Percentiles rank a stretch among this genome's conserved stretches.
These are phyloP conservation scores for Cladorrhinum samala DNA, from an alignment of 495 filamentous ascomycete genomes.

Conservation along the genomic window DNA sequence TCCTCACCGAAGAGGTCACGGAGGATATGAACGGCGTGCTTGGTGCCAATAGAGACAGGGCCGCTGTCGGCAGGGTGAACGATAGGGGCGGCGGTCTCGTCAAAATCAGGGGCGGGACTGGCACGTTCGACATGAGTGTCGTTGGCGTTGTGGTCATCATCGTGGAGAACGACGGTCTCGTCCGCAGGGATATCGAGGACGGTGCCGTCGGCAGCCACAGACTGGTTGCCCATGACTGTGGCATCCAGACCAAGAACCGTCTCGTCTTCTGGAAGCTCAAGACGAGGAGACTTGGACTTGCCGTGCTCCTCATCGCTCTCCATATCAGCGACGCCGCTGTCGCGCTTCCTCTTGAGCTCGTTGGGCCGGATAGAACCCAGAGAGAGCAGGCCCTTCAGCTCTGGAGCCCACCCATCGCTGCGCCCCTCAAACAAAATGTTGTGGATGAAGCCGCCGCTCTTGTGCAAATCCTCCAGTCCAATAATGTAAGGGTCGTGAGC, in stretches of 20 bases:
- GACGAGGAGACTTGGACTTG: constrained; percentile 55
- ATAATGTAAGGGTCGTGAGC: constrained; percentile 80
- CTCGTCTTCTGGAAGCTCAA: constrained; percentile 66
- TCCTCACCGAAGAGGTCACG: constrained; percentile 74
- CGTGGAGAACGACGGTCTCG: constrained; percentile 38
- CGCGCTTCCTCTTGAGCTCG: constrained; percentile 89
- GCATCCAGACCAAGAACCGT: constrained; percentile 37
- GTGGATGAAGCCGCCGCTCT: constrained; percentile 79
- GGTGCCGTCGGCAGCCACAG: constrained; percentile 43
- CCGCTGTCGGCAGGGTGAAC: constrained; percentile 74
- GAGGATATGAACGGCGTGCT: constrained; percentile 91
- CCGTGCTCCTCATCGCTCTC: constrained; percentile 56
- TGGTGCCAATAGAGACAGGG: constrained; percentile 80
- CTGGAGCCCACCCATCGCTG: constrained; percentile 78
- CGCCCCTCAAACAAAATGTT: constrained; percentile 71
- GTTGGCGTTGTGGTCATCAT: constrained; percentile 45
- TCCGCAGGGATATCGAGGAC: constrained; percentile 62
- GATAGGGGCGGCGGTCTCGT: constrained; percentile 68
- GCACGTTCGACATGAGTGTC: constrained; percentile 36
- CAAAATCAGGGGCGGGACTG: constrained; percentile 51
- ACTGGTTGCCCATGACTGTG: constrained; percentile 46
- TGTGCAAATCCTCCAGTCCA: constrained; percentile 84
- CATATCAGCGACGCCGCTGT: constrained; percentile 78
- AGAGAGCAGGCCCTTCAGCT: constrained; percentile 78
- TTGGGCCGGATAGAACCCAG: constrained; percentile 72